phyloP scores from a whole-genome alignment of 495 filamentous ascomycete genomes.

The Hypomontagnella monticulosa region DNA sequence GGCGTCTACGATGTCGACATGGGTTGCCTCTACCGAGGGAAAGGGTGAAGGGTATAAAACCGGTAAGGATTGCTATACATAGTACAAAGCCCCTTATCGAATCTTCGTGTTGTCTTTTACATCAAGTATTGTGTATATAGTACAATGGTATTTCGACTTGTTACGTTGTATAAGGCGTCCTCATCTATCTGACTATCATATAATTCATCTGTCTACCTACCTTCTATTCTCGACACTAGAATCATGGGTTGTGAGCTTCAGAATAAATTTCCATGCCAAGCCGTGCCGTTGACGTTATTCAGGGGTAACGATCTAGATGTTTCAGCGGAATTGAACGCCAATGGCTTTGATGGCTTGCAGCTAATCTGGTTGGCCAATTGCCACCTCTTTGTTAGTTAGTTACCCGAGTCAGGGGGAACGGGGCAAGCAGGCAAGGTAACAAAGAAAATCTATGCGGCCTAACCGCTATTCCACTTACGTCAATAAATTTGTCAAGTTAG shows the following conservation, averaged over 20 bases:
- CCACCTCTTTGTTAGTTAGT: background rate
- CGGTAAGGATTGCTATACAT: background rate
- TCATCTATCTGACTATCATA: background rate
- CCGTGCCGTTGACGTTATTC: constrained; percentile 25
- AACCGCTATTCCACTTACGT: constrained; percentile 19
- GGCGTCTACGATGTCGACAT: too few species aligned
- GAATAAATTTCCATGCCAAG: constrained; percentile 18
- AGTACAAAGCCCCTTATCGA: background rate
- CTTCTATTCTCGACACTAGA: background rate
- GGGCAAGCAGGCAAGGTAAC: background rate
- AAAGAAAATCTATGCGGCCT: constrained; percentile 4
- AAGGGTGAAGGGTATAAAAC: background rate
- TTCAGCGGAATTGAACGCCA: constrained; percentile 33
- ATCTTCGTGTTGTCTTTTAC: background rate
- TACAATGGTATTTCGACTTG: background rate
- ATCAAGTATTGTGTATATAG: background rate
- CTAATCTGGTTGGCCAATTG: constrained; percentile 33
- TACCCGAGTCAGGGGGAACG: constrained; percentile 28
- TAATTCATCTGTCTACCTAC: background rate
- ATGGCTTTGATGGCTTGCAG: constrained; percentile 4
- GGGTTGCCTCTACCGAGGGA: too few species aligned
- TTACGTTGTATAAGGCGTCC: background rate
- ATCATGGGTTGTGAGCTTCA: background rate
- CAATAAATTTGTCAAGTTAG: constrained; percentile 8
- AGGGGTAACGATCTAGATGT: constrained; percentile 36